Conservation (phyloP, 106 monocot species). For the Dioscorea alata region DNA sequence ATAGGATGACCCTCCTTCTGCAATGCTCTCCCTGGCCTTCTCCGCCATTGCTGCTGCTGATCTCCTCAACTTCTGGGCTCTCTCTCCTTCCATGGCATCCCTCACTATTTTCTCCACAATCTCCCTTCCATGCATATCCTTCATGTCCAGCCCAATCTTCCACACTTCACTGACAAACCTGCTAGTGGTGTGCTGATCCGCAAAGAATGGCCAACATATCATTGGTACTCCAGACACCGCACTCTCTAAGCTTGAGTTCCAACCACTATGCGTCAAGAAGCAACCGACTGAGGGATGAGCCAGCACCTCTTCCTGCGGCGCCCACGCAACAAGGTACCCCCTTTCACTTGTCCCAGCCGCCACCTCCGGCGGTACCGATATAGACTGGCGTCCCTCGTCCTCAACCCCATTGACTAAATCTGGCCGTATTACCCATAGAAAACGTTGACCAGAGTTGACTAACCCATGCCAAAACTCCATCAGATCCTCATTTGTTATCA, state of each 20-base stretch:
- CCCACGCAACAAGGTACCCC: constrained; percentile 17
- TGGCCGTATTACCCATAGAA: constrained; percentile 53
- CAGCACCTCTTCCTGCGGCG: constrained; percentile 48
- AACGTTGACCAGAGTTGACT: constrained; percentile 25
- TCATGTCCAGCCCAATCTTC: constrained; percentile 53
- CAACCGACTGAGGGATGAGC: constrained; percentile 34
- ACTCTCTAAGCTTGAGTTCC: constrained; percentile 34
- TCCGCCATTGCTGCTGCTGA: no score
- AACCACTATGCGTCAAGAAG: constrained; percentile 33
- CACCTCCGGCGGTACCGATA: no score
- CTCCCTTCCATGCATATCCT: constrained; percentile 23
- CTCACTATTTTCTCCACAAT: constrained; percentile 40
- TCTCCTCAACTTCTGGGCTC: no score
- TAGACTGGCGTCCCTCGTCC: constrained; percentile 34
- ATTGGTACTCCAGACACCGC: constrained; percentile 47
- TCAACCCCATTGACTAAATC: constrained; percentile 39
- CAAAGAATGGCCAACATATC: constrained; percentile 60
- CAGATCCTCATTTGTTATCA: constrained; percentile 18
- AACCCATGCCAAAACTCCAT: constrained; percentile 41
- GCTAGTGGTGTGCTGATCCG: constrained; percentile 40
- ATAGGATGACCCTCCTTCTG: no score
- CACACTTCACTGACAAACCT: constrained; percentile 40
- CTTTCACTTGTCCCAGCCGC: no score
- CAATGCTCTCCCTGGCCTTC: no score
- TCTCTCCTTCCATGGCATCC: constrained; percentile 31